Conservation (phyloP, 495 filamentous ascomycete species). For the Penicillium diatomitis region DNA sequence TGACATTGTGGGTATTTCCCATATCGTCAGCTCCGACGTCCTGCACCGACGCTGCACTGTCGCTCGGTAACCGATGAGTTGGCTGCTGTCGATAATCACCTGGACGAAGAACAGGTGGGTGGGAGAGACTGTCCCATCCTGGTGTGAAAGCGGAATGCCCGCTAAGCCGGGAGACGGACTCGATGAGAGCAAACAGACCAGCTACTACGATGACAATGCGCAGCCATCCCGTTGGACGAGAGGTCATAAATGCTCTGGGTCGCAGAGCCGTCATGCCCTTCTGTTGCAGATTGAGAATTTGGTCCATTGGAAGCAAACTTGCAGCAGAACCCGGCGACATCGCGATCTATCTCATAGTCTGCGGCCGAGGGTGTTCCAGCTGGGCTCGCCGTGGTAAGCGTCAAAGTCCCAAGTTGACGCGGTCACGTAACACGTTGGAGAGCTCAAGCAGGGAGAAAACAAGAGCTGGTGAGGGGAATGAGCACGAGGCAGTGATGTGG, state of each 20-base stretch:
- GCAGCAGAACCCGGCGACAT: background rate
- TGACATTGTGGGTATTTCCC: constrained; percentile 8
- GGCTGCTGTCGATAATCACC: constrained; percentile 11
- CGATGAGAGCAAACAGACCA: constrained; percentile 4
- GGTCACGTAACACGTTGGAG: too few species aligned
- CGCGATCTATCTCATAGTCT: too few species aligned
- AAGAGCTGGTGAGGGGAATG: too few species aligned
- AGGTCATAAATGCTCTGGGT: background rate
- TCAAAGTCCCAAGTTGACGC: too few species aligned
- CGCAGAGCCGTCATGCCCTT: background rate
- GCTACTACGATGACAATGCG: constrained; percentile 6
- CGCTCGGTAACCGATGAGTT: background rate
- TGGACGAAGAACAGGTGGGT: constrained; percentile 8
- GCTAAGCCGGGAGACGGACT: constrained; percentile 1
- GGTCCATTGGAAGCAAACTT: background rate
- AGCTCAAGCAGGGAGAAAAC: too few species aligned
- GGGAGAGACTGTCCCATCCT: background rate
- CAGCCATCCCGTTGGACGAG: constrained; percentile 6
- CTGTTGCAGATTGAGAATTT: background rate
- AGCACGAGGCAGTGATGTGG: too few species aligned
- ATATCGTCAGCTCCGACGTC: constrained; percentile 12
- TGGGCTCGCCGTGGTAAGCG: background rate
- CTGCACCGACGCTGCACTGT: background rate
- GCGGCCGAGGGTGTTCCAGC: too few species aligned
- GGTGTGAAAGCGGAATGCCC: constrained; percentile 2